phyloP scores from a whole-genome alignment of 2,329 filamentous ascomycete genomes.

The Aspergillus japonicus region DNA sequence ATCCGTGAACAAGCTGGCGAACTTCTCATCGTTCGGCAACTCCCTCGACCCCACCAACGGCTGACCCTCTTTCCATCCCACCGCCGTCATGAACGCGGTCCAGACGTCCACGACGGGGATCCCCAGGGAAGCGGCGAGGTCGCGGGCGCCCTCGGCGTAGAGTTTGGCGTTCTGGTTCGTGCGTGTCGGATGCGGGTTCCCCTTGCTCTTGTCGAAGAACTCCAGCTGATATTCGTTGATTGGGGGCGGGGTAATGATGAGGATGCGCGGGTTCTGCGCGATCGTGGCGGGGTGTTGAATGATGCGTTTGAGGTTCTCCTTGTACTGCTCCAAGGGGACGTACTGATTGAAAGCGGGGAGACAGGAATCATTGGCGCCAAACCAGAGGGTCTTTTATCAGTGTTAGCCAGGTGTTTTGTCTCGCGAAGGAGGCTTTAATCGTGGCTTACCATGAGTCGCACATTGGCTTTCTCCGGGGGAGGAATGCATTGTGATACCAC shows the following conservation, averaged over 20 bases:
- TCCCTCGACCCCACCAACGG: conserved; percentile 57
- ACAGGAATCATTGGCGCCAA: conserved; percentile 88
- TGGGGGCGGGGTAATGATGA: conserved; percentile 76
- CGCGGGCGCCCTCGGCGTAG: conserved; percentile 66
- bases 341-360: conserved; percentile 69
- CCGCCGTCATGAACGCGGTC: conserved; percentile 69
- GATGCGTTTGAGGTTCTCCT: conserved; percentile 68
- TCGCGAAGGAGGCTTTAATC: not conserved
- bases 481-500: conserved; percentile 71
- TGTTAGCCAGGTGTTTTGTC: conserved; percentile 2
- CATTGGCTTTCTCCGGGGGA: conserved; percentile 54
- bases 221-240: conserved; percentile 71
- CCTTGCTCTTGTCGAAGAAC: conserved; percentile 49
- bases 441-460: conserved; percentile 44
- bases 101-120: conserved; percentile 76
- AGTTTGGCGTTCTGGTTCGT: conserved; percentile 61
- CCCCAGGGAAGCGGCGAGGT: conserved; percentile 56
- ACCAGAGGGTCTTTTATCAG: conserved; percentile 65
- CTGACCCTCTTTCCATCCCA: conserved; percentile 53
- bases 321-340: conserved; percentile 73
- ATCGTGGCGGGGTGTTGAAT: conserved; percentile 67
- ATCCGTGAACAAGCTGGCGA: conserved; percentile 55
- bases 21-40: conserved; percentile 56
- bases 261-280: conserved; percentile 70
- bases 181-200: conserved; percentile 52